Evolutionary conservation across 169 alveolate genomes (phyloP), one percentile per base, ranked within the genome.

Genomic region (Pseudocohnilembus persalinus): DNA sequence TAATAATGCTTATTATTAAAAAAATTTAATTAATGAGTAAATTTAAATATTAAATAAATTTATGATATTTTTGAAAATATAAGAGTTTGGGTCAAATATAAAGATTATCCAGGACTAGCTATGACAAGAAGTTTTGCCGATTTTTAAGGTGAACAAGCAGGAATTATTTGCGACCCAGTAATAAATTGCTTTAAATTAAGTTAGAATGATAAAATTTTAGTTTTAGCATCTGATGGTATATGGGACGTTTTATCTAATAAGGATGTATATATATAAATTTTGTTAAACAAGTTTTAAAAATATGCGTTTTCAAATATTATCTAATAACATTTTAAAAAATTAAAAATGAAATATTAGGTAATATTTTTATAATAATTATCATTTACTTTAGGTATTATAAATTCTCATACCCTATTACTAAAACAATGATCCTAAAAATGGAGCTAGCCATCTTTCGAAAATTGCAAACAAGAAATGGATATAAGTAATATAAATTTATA

Each of bases 201-300:
- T 31, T 82, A 77, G 32, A 91, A 88, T 0, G 97, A 93, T 81
- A 81, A 90, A 83, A 91, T 90, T 84, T 74, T 90, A 35, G 75
- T 93, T 29, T 49, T 93, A 15, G 95, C 97, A 29, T 82, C 92
- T 63, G 97, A 93, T 91, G 97, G 97, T 0, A 80, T 93, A 11
- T 93, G 97, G 95, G 97, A 93, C 88, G 90, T 88, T 84, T 83
- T 93, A 16, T 73, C 86, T 25, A 93, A 91, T 85, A 89, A 90
- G 34, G 97, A 86, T 74, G 90, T 88, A 78, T 84, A 91, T 81
- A 84, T 89, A 31, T 84, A 90, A 49, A 49, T 49, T 49, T 20
- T n/a, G n/a, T n/a, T n/a, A n/a, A n/a, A n/a, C n/a, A n/a, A n/a
- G n/a, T n/a, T n/a, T n/a, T n/a, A n/a, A n/a, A n/a, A n/a, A n/a